A percentile compares a stretch with the other conserved stretches of the same genome.
Evolutionary conservation across 345 rosid genomes (phyloP).

Genomic region (Populus nigra): DNA sequence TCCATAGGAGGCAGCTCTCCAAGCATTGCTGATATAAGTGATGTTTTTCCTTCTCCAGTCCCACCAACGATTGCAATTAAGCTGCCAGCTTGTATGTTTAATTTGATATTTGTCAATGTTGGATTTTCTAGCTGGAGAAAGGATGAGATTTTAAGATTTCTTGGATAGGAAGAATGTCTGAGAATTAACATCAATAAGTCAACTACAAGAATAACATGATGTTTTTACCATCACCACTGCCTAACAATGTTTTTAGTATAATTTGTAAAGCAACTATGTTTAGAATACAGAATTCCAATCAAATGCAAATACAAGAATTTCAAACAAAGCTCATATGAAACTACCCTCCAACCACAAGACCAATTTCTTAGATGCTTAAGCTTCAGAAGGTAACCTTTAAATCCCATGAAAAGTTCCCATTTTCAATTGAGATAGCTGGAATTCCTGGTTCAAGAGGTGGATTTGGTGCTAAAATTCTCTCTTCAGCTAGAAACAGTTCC

Average conservation of each 20-base stretch:
- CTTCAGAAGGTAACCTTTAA: slow-evolving; percentile 47
- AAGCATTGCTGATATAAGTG: slow-evolving; percentile 93
- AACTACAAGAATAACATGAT: not conserved
- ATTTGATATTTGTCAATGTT: slow-evolving; percentile 76
- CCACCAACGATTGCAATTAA: slow-evolving; percentile 96
- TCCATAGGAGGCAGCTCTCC: slow-evolving; percentile 87
- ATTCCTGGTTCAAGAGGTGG: slow-evolving; percentile 71
- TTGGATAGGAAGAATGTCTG: not conserved
- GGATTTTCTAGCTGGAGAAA: slow-evolving; percentile 75
- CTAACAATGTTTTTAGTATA: not conserved
- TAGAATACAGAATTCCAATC: not conserved
- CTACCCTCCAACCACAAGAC: not conserved
- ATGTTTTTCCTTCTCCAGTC: slow-evolving; percentile 99
- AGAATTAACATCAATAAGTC: not conserved
- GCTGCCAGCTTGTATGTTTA: slow-evolving; percentile 84
- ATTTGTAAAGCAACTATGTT: not conserved
- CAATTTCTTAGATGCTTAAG: not conserved
- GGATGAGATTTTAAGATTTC: not conserved
- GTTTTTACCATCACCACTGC: not conserved
- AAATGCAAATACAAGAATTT: not conserved
- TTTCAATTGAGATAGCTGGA: slow-evolving; percentile 77
- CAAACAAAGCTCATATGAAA: not conserved
- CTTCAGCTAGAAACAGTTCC: slow-evolving; percentile 79
- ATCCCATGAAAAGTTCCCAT: slow-evolving; percentile 91
- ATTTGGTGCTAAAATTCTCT: slow-evolving; percentile 68